Evolutionary conservation across 768 basidiomycete species (phyloP), one percentile per base, ranked within the genome.

Genomic region (Kwoniella sp.): DNA sequence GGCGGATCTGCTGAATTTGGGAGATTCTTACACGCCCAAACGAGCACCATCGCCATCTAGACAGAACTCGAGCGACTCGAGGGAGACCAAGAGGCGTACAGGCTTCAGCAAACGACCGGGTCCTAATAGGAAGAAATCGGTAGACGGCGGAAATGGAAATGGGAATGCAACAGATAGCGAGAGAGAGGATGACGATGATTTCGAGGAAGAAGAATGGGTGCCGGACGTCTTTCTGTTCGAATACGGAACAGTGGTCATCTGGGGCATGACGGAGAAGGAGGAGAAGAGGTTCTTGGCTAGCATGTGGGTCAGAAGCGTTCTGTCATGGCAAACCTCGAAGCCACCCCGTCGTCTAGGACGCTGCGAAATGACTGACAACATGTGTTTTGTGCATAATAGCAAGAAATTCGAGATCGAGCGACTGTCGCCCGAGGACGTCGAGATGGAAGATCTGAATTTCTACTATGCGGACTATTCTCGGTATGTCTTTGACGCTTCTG

Each of bases 391-490:
- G 34, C 17, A 31, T 70, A 60, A 28, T 72, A 97, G 93, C 81
- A 92, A 91, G 81, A 89, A 91, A n/a, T 96, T 95, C 73, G 93
- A 95, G 78, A 85, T 92, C 26, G 94, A 95, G 69, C 90, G 88
- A 76, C 83, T 95, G 51, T 92, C 88, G 37, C 84, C 89, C 12
- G 90, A 94, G 31, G 89, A 90, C 68, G 84, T 93, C 28, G 93
- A 97, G 81, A 93, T 92, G 90, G 94, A 97, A 83, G 94, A 97
- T 76, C 83, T 97, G 34, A 95, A 95, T 82, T 96, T 89, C 80
- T 97, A 97, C 75, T 94, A 94, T 77, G 94, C 94, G 7, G 93
- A 93, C 74, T 97, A 97, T 78, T 94, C 92, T 78, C 87, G 94
- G 92, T 90, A 78, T 61, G 85, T 79, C 25, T 2, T 26, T 61